These are phyloP conservation scores for Phialophora tarda DNA, from an alignment of 2,329 filamentous ascomycete species.

Conservation along the genomic window DNA sequence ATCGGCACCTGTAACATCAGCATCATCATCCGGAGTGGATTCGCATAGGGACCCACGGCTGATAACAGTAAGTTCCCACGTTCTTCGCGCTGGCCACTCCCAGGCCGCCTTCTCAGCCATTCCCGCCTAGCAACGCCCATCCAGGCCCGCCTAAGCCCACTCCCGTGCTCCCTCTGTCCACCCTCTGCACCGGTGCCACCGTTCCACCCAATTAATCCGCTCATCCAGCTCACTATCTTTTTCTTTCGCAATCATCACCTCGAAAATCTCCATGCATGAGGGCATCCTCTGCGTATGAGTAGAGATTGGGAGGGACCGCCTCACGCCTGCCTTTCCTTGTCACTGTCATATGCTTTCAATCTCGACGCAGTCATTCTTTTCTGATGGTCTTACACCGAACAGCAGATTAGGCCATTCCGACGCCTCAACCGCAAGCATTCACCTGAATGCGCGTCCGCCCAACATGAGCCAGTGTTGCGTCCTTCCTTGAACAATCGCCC, in stretches of 20 bases:
- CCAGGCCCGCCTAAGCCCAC: not conserved
- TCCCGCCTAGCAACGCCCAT: not conserved
- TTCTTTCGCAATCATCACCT: slow-evolving; percentile 22
- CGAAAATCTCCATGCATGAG: slow-evolving; percentile 17
- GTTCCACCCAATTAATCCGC: slow-evolving; percentile 17
- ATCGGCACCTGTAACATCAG: slow-evolving; percentile 24
- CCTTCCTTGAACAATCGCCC: slow-evolving; percentile 29
- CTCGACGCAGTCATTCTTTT: slow-evolving; percentile 21
- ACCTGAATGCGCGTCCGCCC: slow-evolving; percentile 33
- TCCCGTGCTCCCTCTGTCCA: slow-evolving; percentile 1
- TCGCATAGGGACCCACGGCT: slow-evolving; percentile 22
- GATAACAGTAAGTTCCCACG: slow-evolving; percentile 32
- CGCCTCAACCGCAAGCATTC: slow-evolving; percentile 34
- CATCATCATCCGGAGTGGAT: slow-evolving; percentile 24
- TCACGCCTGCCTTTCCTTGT: slow-evolving; percentile 6
- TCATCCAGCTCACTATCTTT: slow-evolving; percentile 21
- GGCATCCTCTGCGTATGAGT: slow-evolving; percentile 14
- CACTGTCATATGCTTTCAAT: slow-evolving; percentile 17
- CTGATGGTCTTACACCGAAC: slow-evolving; percentile 24
- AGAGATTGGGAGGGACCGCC: slow-evolving; percentile 5
- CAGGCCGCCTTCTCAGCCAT: slow-evolving; percentile 13
- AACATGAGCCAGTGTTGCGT: slow-evolving; percentile 34
- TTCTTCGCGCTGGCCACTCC: slow-evolving; percentile 12
- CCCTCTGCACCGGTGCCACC: slow-evolving; percentile 1
- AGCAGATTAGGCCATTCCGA: slow-evolving; percentile 28